Percentiles rank a stretch among this genome's conserved stretches.
These are phyloP conservation scores for Neohortaea acidophila DNA, from an alignment of 495 filamentous ascomycete species.

Conservation along the genomic window DNA sequence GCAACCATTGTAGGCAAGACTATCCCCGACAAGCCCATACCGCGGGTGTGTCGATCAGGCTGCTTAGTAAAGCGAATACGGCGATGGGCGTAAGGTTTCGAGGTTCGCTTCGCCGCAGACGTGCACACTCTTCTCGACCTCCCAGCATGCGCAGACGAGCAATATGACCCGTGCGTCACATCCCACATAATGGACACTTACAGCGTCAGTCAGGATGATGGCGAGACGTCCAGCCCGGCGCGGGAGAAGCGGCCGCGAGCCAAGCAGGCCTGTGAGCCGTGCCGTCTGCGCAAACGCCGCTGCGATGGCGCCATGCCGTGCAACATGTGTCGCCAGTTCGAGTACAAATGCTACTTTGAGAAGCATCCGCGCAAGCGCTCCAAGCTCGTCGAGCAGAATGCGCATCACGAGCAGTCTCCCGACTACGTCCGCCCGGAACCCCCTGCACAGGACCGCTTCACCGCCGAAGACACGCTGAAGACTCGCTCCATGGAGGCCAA, in stretches of 20 bases:
- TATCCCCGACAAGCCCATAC: too few species aligned
- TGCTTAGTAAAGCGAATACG: too few species aligned
- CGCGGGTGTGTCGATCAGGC: too few species aligned
- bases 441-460: constrained; percentile 5
- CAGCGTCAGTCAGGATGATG: too few species aligned
- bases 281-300: constrained; percentile 35
- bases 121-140: too few species aligned
- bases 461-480: constrained; percentile 5
- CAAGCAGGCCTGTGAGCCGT: constrained; percentile 34
- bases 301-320: constrained; percentile 34
- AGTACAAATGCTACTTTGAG: constrained; percentile 34
- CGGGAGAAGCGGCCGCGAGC: constrained; percentile 17
- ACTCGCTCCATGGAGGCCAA: constrained; percentile 14
- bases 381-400: constrained; percentile 11
- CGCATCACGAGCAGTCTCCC: not conserved
- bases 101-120: too few species aligned
- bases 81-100: too few species aligned
- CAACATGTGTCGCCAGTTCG: constrained; percentile 32
- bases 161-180: too few species aligned
- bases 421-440: not conserved
- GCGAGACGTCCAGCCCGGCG: too few species aligned
- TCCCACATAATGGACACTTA: too few species aligned
- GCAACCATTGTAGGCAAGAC: too few species aligned
- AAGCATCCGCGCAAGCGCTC: constrained; percentile 14
- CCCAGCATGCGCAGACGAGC: too few species aligned